Evolutionary conservation across 2,329 filamentous ascomycete genomes (phyloP).

Genomic region (Fusarium scirpi): DNA sequence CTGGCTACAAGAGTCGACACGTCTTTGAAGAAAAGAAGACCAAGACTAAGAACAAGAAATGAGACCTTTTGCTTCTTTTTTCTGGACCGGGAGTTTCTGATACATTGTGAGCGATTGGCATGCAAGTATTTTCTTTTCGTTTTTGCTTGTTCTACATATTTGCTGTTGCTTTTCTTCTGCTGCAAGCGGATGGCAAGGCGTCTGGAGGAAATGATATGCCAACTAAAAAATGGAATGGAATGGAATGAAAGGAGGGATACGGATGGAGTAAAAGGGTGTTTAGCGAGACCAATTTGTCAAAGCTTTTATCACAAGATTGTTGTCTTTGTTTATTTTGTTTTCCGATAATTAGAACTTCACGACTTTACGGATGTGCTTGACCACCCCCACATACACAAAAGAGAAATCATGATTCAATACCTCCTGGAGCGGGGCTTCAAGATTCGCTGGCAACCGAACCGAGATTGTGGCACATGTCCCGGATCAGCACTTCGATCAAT

Average conservation of each 20-base stretch:
- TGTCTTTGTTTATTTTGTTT: neutral
- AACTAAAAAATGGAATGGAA: constrained; percentile 21
- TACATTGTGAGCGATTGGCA: neutral
- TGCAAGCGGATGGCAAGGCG: constrained; percentile 40
- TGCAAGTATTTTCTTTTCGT: neutral
- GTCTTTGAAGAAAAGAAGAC: constrained; percentile 49
- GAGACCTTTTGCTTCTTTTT: neutral
- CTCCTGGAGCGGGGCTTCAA: neutral
- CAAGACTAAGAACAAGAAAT: constrained; percentile 11
- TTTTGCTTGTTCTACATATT: constrained; percentile 4
- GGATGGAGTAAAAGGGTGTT: constrained; percentile 36
- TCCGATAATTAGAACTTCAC: neutral
- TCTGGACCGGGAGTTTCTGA: too few species aligned
- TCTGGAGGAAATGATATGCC: constrained; percentile 31
- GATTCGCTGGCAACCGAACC: constrained; percentile 1
- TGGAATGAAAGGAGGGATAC: constrained; percentile 10
- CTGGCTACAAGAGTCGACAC: constrained; percentile 54
- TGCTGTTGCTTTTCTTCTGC: constrained; percentile 17
- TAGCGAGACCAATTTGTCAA: neutral
- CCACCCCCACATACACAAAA: neutral
- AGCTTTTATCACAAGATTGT: constrained; percentile 5
- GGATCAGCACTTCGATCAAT: neutral
- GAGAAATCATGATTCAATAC: constrained; percentile 19
- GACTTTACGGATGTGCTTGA: neutral
- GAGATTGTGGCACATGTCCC: constrained; percentile 11